Conservation (phyloP, 2,329 filamentous ascomycete genomes). For the Monilinia laxa region DNA sequence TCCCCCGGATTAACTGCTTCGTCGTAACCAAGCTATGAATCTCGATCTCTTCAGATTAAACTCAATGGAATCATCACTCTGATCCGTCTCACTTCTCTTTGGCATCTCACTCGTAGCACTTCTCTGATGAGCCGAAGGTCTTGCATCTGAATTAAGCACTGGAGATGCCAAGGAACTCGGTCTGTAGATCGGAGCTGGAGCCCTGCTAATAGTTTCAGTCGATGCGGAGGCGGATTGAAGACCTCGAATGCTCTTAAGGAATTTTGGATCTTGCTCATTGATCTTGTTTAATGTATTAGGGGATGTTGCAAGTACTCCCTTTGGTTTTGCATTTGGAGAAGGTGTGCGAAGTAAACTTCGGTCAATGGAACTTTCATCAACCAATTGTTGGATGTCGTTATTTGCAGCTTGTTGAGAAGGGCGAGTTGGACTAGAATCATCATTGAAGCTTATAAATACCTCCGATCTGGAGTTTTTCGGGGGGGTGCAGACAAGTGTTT, state of each 20-base stretch:
- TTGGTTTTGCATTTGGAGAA: constrained; percentile 10
- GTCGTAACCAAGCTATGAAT: not conserved
- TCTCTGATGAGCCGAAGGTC: not conserved
- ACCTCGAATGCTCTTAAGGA: constrained; percentile 27
- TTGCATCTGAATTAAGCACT: not conserved
- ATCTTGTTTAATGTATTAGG: constrained; percentile 31
- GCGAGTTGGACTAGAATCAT: not conserved
- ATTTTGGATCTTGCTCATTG: constrained; percentile 34
- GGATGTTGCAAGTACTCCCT: constrained; percentile 15
- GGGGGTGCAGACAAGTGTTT: not conserved
- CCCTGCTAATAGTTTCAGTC: not conserved
- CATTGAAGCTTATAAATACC: not conserved
- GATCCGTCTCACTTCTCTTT: not conserved
- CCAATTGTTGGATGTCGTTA: not conserved
- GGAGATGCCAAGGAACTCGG: not conserved
- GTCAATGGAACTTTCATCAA: constrained; percentile 4
- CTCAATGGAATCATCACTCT: not conserved
- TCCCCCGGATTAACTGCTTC: not conserved
- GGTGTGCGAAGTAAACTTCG: constrained; percentile 19
- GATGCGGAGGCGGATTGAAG: constrained; percentile 22
- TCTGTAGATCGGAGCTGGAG: not conserved
- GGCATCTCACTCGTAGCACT: not conserved
- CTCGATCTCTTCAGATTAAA: not conserved
- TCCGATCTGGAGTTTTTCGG: not conserved
- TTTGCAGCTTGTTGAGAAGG: not conserved